A percentile compares a stretch with the other conserved stretches of the same genome.
phyloP scores from a whole-genome alignment of 164 flowering plant genomes.

The Macadamia integrifolia region DNA sequence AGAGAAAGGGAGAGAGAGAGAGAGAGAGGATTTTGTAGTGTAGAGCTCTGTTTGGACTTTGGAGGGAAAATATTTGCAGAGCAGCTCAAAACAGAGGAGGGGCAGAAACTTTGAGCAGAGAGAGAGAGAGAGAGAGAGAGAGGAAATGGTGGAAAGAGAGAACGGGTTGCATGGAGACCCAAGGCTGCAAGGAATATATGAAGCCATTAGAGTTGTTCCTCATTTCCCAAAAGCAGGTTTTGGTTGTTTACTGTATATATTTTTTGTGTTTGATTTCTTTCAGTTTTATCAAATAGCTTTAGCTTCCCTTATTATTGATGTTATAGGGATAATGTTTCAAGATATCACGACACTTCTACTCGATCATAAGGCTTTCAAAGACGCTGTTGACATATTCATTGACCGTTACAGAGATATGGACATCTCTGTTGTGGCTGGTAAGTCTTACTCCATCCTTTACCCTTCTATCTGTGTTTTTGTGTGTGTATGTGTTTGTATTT shows the following conservation, averaged over 20 bases:
- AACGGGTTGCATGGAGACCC: constrained; percentile 67
- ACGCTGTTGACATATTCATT: constrained; percentile 79
- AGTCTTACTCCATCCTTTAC: neutral
- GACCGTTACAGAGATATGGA: constrained; percentile 76
- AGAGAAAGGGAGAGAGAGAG: too few species aligned
- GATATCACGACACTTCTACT: constrained; percentile 84
- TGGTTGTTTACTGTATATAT: neutral
- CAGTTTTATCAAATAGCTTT: constrained; percentile 7
- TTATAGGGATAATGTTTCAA: constrained; percentile 87
- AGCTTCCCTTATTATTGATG: neutral
- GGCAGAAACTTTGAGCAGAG: neutral
- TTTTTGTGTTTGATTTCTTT: neutral
- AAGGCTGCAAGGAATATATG: constrained; percentile 53
- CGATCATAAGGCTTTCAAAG: constrained; percentile 74
- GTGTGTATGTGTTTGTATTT: too few species aligned
- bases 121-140: constrained; percentile 5
- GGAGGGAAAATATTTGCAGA: too few species aligned
- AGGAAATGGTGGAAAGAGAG: constrained; percentile 55
- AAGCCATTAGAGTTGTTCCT: constrained; percentile 69
- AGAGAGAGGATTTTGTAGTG: too few species aligned
- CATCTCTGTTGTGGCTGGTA: constrained; percentile 94
- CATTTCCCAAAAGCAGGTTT: constrained; percentile 84
- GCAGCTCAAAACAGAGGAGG: too few species aligned
- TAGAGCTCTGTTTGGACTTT: too few species aligned
- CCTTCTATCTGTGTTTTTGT: too few species aligned